These are phyloP conservation scores for Leptomonas seymouri DNA, from an alignment of 208 protist genomes.

Conservation along the genomic window DNA sequence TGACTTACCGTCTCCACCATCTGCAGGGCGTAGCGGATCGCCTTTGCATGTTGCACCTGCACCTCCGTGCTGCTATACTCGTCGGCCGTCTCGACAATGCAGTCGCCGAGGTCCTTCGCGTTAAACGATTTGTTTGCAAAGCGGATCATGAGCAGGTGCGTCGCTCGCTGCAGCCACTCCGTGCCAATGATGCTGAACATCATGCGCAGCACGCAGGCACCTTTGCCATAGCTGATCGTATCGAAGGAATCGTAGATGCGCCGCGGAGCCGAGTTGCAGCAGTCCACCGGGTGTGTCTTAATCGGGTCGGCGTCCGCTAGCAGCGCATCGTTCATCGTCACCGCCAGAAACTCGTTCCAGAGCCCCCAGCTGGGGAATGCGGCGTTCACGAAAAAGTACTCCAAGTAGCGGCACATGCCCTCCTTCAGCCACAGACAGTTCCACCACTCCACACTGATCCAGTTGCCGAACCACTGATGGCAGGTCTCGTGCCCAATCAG, in stretches of 20 bases:
- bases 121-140: conserved; percentile 35
- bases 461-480: conserved; percentile 96
- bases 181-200: conserved; percentile 50
- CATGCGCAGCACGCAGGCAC: conserved; percentile 79
- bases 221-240: conserved; percentile 81
- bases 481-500: conserved; percentile 95
- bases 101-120: conserved; percentile 42
- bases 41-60: conserved; percentile 17
- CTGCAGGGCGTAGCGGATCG: conserved; percentile 25
- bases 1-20: conserved; percentile 38
- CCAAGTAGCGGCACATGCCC: conserved; percentile 96
- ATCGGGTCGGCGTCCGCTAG: conserved; percentile 37
- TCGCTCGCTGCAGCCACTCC: conserved; percentile 34
- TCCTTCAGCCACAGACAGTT: conserved; percentile 97
- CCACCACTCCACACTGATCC: conserved; percentile 96
- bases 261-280: conserved; percentile 37
- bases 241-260: conserved; percentile 58
- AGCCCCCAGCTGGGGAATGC: conserved; percentile 84
- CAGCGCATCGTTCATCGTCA: conserved; percentile 49
- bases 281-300: conserved; percentile 54
- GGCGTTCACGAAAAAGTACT: conserved; percentile 78
- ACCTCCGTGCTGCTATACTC: conserved; percentile 12
- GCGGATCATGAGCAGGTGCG: conserved; percentile 41
- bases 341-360: conserved; percentile 69
- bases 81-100: conserved; percentile 35